Evolutionary conservation across 2,329 filamentous ascomycete species (phyloP), one percentile per base, ranked within the genome.

Genomic region (Huntiella savannae): DNA sequence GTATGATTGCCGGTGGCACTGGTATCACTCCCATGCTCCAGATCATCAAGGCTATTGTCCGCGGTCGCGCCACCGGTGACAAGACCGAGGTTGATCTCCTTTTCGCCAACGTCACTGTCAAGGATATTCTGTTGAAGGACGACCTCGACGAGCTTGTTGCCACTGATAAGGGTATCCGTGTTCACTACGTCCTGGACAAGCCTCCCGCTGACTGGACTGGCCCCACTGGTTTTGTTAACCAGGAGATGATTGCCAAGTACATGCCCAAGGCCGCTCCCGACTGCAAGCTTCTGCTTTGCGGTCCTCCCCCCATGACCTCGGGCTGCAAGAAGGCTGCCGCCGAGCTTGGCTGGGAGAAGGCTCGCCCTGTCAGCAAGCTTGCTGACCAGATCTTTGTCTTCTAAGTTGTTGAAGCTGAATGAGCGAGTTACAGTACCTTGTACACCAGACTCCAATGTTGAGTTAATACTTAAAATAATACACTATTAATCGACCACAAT

Each of bases 11-110:
- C 53, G 91, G 91, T 54, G 91, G 91, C 53, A 96, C 91, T 33
- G 91, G 91, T 55, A 96, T 98, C 62, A 96, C 91, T 7, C 91
- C 91, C 51, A 98, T 98, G 91, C 74, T 96, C 52, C 91, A 98
- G 69, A 77, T 98, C 56, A 78, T 94, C 60, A 82, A 86, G 57
- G 91, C 88, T 49, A 86, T 96, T 55, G 75, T 87, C 56, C 77
- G 84, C 55, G 84, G 84, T 57, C 77, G 85, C 55, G 70, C 77
- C 46, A 68, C 77, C 43, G 87, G 80, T 51, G 86, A 94, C 65
- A 78, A 68, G 59, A 98, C 91, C 51, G 70, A 94, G 68, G 77
- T 96, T 46, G 86, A 95, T 60, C 69, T 98, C 52, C 86, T 98
- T 63, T 98, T 96, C 58, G 91, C 91, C 62, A 98, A 98, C 61